Evolutionary conservation across 345 rosid genomes (phyloP).

Genomic region (rapeseed (Brassica napus)): Da-Ae NC_063436.1:7308001-7308500

Average conservation of each 20-base stretch:
- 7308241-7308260: conserved; percentile 69
- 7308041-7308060: conserved; percentile 61
- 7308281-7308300: conserved; percentile 64
- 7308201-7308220: conserved; percentile 91
- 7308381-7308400: conserved; percentile 45
- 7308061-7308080: conserved; percentile 37
- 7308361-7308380: conserved; percentile 50
- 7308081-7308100: background rate
- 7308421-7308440: conserved; percentile 45
- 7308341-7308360: conserved; percentile 48
- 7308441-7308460: conserved; percentile 51
- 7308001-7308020: conserved; percentile 48
- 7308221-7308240: conserved; percentile 76
- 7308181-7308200: conserved; percentile 79
- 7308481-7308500: conserved; percentile 42
- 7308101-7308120: background rate
- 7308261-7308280: conserved; percentile 75
- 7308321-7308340: conserved; percentile 47
- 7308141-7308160: conserved; percentile 79
- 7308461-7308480: conserved; percentile 53
- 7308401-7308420: conserved; percentile 42
- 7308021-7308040: conserved; percentile 93
- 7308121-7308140: conserved; percentile 79
- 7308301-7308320: conserved; percentile 43
- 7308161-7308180: conserved; percentile 55